Base-by-base conservation (phyloP, 495 filamentous ascomycete species). In the Aspergillus sclerotiicarbonarius region DNA sequence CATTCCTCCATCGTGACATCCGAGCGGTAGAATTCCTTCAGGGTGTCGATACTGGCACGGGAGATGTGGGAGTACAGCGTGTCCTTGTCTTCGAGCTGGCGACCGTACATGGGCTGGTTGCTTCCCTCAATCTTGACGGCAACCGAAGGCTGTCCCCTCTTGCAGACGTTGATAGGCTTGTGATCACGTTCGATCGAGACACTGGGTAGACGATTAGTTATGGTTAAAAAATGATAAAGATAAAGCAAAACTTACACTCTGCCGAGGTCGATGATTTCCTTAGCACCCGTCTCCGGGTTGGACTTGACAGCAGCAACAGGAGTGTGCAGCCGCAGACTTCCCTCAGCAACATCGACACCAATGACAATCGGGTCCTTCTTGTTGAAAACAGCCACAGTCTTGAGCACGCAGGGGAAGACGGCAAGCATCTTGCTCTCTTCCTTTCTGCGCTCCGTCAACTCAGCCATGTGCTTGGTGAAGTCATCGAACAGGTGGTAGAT, bases 401-500 rank as follows among this genome's bases (percentile, higher is more conserved):
- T 78, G 53, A 99, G 80, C 18, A 97, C 89, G 63, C 94, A 98
- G 37, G 95, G 95, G 84, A 98, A 99, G 59, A 99, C 92, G 39
- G 95, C 95, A 51, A 92, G 78, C 63, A 96, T 80, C 77, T 98
- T 98, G 62, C 87, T 89, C 66, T 99, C 93, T 65, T 96, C 94
- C 80, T 97, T 97, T 75, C 90, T 90, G 80, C 89, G 85, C 73
- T 95, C 92, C 10, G 84, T 81, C 58, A 96, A 79, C 62, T 87
- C 79, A 15, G 87, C 86, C 86, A 96, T 95, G 71, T 98, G 92
- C 74, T 88, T 89, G 41, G 90, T 97, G 79, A 98, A 99, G 60
- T 87, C 81, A 69, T 99, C 95, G 71, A 99, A 99, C 53, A 99
- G 79, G 70, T 99, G 95, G 70, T 99, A 99, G 61, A 99, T 99